These are phyloP conservation scores for Gossypium thurberi DNA, from an alignment of 345 rosid genomes.

Conservation along the genomic window DNA sequence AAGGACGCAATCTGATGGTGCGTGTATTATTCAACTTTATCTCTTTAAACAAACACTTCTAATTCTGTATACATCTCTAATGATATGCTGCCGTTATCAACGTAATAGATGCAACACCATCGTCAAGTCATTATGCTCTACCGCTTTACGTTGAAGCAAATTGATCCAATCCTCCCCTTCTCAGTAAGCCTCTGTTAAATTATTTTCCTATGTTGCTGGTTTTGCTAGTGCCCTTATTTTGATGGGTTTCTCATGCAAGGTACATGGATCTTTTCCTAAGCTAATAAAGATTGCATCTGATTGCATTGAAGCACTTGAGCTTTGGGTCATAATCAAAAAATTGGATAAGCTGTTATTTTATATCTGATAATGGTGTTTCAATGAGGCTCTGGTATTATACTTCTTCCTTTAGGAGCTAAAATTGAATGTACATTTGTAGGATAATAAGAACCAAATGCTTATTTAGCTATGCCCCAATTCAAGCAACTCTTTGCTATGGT, in stretches of 20 bases:
- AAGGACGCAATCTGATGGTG: slow-evolving; percentile 54
- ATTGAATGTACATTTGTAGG: neutral
- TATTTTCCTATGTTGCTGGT: neutral
- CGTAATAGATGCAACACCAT: slow-evolving; percentile 33
- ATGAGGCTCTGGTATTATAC: neutral
- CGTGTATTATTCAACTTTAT: neutral
- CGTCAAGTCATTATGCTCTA: slow-evolving; percentile 36
- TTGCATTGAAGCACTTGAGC: neutral
- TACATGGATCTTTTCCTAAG: slow-evolving; percentile 16
- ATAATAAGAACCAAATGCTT: neutral
- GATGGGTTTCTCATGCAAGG: slow-evolving; percentile 24
- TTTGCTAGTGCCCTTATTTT: neutral
- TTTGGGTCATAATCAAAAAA: neutral
- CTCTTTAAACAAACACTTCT: neutral
- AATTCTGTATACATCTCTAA: slow-evolving; percentile 1
- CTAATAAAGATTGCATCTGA: slow-evolving; percentile 3
- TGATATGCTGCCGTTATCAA: neutral
- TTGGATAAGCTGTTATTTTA: slow-evolving; percentile 2
- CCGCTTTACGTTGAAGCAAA: slow-evolving; percentile 26
- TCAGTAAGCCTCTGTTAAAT: slow-evolving; percentile 23
- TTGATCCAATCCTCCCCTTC: slow-evolving; percentile 1
- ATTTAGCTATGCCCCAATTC: neutral
- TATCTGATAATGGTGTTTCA: neutral
- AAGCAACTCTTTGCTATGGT: neutral
- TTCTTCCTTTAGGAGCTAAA: neutral